These are phyloP conservation scores for Apiotrichum siamense DNA, from an alignment of 1,284 basidiomycete species.

Conservation along the genomic window DNA sequence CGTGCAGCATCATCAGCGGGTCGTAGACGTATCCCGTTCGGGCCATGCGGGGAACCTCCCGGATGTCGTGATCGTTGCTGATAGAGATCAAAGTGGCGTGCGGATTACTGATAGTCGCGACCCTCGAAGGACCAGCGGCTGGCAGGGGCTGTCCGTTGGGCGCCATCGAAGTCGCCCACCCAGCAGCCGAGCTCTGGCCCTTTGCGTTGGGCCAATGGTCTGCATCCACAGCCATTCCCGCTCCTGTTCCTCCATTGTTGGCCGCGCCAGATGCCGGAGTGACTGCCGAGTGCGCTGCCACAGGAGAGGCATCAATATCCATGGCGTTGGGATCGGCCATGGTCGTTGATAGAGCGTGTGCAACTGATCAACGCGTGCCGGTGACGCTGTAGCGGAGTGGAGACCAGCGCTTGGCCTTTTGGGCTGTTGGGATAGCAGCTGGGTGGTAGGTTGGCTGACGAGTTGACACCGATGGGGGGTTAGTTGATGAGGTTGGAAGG, in stretches of 20 bases:
- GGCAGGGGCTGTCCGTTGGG: conserved; percentile 3
- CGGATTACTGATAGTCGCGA: not conserved
- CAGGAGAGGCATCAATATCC: conserved; percentile 20
- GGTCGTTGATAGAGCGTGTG: not conserved
- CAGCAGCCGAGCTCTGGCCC: not conserved
- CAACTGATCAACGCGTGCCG: too few species aligned
- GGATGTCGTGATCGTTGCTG: not conserved
- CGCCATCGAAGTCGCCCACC: not conserved
- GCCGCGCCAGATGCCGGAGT: not conserved
- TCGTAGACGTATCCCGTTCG: conserved; percentile 80
- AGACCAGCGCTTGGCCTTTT: too few species aligned
- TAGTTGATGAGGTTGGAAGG: too few species aligned
- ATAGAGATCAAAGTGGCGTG: conserved; percentile 1
- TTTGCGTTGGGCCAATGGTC: not conserved
- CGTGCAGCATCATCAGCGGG: conserved; percentile 77
- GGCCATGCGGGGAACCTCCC: conserved; percentile 17
- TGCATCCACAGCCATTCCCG: not conserved
- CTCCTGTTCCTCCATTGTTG: conserved; percentile 2
- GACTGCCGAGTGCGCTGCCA: too few species aligned
- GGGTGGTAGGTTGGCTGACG: too few species aligned
- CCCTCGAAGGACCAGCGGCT: not conserved
- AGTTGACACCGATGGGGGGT: too few species aligned
- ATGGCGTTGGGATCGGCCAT: conserved; percentile 20
- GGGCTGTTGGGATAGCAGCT: too few species aligned
- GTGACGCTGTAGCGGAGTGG: too few species aligned